phyloP scores from a whole-genome alignment of 768 basidiomycete species.

The Suillus brevipes region DNA sequence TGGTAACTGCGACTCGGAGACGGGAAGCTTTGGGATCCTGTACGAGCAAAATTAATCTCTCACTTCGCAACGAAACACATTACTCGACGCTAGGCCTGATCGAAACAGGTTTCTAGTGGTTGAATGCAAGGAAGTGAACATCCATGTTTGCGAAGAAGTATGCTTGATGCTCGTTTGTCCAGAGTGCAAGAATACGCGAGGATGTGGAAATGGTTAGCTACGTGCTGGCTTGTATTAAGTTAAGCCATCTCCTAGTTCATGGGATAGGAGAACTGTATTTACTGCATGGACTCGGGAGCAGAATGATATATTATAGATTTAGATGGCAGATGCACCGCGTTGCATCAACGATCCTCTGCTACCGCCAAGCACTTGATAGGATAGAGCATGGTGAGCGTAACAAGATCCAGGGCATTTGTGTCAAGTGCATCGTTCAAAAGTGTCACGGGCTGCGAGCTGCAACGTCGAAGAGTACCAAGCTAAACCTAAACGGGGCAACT shows the following conservation, averaged over 20 bases:
- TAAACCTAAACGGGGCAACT: not conserved
- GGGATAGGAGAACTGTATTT: not conserved
- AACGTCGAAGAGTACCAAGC: not conserved
- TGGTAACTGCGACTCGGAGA: not conserved
- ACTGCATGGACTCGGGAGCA: not conserved
- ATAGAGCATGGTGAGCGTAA: not conserved
- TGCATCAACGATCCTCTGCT: not conserved
- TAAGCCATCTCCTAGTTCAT: not conserved
- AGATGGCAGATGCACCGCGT: not conserved
- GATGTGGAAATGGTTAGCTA: not conserved
- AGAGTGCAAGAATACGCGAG: not conserved
- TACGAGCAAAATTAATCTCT: not conserved
- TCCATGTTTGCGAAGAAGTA: too few species aligned
- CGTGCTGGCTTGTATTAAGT: not conserved
- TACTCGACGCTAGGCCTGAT: not conserved
- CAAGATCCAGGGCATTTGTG: not conserved
- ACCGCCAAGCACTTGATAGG: not conserved
- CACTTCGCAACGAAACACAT: not conserved
- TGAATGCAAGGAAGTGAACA: not conserved
- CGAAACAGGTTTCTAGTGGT: too few species aligned
- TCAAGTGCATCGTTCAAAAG: not conserved
- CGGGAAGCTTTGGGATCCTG: not conserved
- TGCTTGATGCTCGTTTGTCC: not conserved
- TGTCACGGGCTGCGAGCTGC: not conserved
- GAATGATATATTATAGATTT: not conserved